A percentile compares a stretch with the other conserved stretches of the same genome.
Conservation (phyloP, 2,329 filamentous ascomycete genomes). For the Ophiostoma australiae region DNA sequence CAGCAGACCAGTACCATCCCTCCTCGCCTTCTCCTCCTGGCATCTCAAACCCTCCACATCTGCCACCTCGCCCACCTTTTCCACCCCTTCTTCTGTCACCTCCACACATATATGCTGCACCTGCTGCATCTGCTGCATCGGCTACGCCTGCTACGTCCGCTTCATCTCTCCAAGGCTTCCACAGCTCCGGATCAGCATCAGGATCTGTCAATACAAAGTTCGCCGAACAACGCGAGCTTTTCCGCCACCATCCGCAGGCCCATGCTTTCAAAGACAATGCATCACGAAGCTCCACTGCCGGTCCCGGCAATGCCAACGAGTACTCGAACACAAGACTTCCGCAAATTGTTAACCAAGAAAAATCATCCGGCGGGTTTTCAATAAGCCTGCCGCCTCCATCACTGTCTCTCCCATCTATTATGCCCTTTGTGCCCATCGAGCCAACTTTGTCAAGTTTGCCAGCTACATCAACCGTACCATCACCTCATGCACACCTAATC, state of each 20-base stretch:
- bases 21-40: slow-evolving; percentile 5
- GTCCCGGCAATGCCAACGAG: slow-evolving; percentile 12
- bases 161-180: background rate
- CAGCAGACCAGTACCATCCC: slow-evolving; percentile 17
- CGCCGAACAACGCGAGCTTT: background rate
- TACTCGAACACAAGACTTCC: slow-evolving; percentile 4
- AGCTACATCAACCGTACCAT: background rate
- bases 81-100: slow-evolving; percentile 2
- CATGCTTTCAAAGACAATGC: slow-evolving; percentile 10
- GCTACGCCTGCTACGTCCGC: background rate
- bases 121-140: background rate
- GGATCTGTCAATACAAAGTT: background rate
- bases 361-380: background rate
- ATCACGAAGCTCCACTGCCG: slow-evolving; percentile 35
- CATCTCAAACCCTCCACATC: background rate
- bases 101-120: background rate
- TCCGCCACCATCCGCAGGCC: background rate
- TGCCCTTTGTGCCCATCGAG: too few relatives aligned
- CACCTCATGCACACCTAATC: background rate
- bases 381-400: background rate
- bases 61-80: background rate
- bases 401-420: background rate
- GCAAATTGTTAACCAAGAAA: background rate
- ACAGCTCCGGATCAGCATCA: background rate
- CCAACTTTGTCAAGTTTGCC: too few relatives aligned